Evolutionary conservation across 179 eudicot genomes (phyloP), one percentile per base, ranked within the genome.

Genomic region (Amaranthus tricolor): DNA sequence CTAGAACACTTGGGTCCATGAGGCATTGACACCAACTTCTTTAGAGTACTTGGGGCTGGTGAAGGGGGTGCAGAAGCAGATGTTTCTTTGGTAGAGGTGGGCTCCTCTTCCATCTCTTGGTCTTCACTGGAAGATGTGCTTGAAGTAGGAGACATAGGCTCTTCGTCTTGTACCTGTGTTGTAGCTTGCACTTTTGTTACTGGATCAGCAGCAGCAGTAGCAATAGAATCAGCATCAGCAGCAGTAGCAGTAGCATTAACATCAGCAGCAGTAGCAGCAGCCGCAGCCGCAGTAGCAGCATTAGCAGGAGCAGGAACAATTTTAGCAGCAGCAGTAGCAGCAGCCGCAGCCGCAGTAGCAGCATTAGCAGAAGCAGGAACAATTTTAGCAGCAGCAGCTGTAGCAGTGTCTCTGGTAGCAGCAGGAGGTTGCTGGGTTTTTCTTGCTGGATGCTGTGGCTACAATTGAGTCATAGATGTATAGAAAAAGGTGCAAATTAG

Each of bases 371-470:
- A 44, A 45, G 74, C 83, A 62, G 75, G 86, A 57, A 80, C 86
- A 81, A 72, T 63, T 74, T 84, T 82, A 55, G 83, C 73, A 31
- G 70, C 85, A 51, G 54, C 54, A 51, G 13, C 54, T 7, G 13
- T 12, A 51, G 13, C 54, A 51, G 54, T 12, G 13, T 5, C 54
- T 7, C 11, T 51, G 13, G 13, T 12, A 51, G 2, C 54, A 51
- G 54, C 54, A 51, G 13, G 11, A 51, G 54, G 84, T 62, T 74
- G 89, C 54, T 82, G 86, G 74, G 75, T 45, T 79, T 84, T 83
- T 57, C 81, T 70, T 19, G 73, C 83, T 69, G 83, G 88, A 66
- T 74, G 89, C 69, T 70, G 88, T n/a, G 86, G 81, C 89, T 85
- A 83, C 44, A 66, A 79, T 77, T 14, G 63, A 56, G 57, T 31